These are phyloP conservation scores for Fusarium redolens DNA, from an alignment of 2,329 filamentous ascomycete species.

Conservation along the genomic window DNA sequence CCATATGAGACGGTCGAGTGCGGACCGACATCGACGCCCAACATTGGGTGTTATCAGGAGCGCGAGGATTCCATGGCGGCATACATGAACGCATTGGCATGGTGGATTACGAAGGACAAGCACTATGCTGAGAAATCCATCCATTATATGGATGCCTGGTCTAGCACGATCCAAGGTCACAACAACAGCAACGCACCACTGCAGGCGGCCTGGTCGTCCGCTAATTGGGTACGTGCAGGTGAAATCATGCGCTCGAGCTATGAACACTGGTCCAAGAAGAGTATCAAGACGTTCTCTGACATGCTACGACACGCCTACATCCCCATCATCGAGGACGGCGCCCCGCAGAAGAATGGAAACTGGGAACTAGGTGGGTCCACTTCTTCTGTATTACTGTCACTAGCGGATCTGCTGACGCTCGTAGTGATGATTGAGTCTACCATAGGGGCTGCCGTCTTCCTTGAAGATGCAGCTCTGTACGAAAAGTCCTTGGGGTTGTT, in stretches of 20 bases:
- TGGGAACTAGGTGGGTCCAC: neutral
- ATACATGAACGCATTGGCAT: neutral
- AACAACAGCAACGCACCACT: neutral
- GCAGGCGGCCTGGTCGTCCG: neutral
- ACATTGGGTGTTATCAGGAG: neutral
- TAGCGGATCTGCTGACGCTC: neutral
- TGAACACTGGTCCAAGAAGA: neutral
- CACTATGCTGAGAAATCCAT: neutral
- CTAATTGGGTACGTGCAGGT: neutral
- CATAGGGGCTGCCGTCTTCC: neutral
- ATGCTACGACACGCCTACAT: neutral
- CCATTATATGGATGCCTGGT: neutral
- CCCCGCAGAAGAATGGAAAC: neutral
- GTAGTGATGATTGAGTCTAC: neutral
- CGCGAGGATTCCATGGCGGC: neutral
- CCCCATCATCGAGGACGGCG: neutral
- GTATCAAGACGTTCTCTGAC: neutral
- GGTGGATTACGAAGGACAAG: neutral
- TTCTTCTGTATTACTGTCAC: neutral
- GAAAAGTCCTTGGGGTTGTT: neutral
- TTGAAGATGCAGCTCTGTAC: neutral
- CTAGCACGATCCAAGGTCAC: neutral
- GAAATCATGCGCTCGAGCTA: neutral
- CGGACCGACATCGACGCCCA: neutral
- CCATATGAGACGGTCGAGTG: neutral